Percentiles rank a stretch among this genome's conserved stretches.
phyloP scores from a whole-genome alignment of 2,329 filamentous ascomycete genomes.

The Penicillium sp. region DNA sequence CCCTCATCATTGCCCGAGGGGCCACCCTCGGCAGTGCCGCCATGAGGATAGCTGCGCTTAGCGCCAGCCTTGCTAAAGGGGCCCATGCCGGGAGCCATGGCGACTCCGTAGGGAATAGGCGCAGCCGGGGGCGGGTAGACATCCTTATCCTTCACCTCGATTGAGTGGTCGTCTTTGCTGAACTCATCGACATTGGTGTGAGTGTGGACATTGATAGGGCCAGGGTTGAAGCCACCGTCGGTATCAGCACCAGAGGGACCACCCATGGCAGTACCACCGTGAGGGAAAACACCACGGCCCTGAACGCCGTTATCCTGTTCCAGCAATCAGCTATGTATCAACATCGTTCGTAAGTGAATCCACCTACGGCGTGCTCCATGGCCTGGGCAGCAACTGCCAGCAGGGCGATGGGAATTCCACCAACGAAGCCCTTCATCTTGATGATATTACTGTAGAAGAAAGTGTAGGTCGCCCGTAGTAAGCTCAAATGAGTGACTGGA shows the following conservation, averaged over 20 bases:
- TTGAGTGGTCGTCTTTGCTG: constrained; percentile 21
- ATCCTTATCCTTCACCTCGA: constrained; percentile 18
- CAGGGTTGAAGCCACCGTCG: constrained; percentile 15
- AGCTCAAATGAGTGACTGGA: constrained; percentile 19
- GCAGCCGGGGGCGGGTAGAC: constrained; percentile 7
- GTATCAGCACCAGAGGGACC: constrained; percentile 20
- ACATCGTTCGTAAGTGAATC: background rate
- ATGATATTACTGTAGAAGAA: constrained; percentile 13
- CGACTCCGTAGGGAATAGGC: constrained; percentile 6
- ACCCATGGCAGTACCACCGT: constrained; percentile 18
- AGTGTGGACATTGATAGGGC: constrained; percentile 9
- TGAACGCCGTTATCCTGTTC: constrained; percentile 4
- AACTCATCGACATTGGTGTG: constrained; percentile 15
- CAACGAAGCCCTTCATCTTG: constrained; percentile 35
- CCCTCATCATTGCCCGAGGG: constrained; percentile 24
- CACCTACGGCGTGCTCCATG: constrained; percentile 17
- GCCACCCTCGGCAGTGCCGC: constrained; percentile 19
- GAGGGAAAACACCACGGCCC: constrained; percentile 3
- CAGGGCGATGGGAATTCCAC: constrained; percentile 34
- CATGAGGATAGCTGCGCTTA: constrained; percentile 8
- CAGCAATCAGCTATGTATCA: background rate
- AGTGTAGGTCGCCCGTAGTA: constrained; percentile 1
- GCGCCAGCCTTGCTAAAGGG: constrained; percentile 13
- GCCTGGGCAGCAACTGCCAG: constrained; percentile 30
- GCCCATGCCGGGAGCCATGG: constrained; percentile 10